Percentiles rank a stretch among this genome's conserved stretches.
Conservation (phyloP, 306 rosid genomes). For the Rosa chinensis region DNA sequence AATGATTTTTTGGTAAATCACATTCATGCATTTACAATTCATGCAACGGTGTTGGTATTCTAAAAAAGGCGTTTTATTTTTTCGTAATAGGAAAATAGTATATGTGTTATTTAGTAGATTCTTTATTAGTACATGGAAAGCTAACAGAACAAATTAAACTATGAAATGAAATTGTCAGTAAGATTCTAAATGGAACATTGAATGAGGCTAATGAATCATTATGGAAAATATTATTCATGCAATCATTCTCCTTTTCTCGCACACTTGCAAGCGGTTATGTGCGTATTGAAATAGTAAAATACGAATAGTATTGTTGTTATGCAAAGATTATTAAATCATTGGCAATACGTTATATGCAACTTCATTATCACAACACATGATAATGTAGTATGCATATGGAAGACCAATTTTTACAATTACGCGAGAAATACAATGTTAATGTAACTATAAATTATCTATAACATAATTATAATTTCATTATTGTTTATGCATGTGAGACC, state of each 20-base stretch:
- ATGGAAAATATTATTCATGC: background rate
- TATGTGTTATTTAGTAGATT: background rate
- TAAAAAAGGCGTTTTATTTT: too few species aligned
- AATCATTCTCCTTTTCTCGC: background rate
- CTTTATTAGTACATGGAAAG: background rate
- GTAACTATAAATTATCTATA: too few species aligned
- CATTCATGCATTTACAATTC: too few species aligned
- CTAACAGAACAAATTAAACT: background rate
- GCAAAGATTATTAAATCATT: background rate
- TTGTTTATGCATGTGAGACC: background rate
- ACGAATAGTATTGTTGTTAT: background rate
- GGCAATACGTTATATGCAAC: too few species aligned
- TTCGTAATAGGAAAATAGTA: too few species aligned
- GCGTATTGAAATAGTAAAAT: background rate
- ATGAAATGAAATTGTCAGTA: background rate
- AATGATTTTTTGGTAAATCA: background rate
- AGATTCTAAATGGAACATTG: background rate
- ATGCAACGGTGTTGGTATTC: too few species aligned
- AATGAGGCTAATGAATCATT: background rate
- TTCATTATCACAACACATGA: too few species aligned
- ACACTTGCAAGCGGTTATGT: background rate
- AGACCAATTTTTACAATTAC: background rate
- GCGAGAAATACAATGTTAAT: background rate
- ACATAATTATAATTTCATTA: too few species aligned
- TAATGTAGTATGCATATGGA: background rate